phyloP scores from a whole-genome alignment of 2,329 filamentous ascomycete species.

The Hortaea sp. region DNA sequence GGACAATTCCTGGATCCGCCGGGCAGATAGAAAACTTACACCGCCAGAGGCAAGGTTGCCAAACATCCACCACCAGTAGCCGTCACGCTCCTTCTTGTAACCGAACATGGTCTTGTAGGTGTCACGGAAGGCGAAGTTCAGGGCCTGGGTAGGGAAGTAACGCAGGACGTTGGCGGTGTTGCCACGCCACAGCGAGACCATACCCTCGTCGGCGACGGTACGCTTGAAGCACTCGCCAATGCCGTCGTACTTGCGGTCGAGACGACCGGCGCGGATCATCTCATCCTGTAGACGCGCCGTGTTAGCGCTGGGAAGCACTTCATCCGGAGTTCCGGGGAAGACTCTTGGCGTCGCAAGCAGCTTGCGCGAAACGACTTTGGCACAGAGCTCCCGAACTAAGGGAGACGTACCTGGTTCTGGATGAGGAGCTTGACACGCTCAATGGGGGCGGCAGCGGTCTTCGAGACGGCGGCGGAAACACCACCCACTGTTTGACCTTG shows the following conservation, averaged over 20 bases:
- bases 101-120: constrained; percentile 99
- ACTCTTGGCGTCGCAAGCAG: neutral
- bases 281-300: constrained; percentile 71
- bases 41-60: constrained; percentile 99
- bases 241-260: constrained; percentile 91
- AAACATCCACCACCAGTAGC: constrained; percentile 97
- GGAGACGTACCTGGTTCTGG: constrained; percentile 89
- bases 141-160: constrained; percentile 99
- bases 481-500: constrained; percentile 72
- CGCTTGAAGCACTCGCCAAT: constrained; percentile 93
- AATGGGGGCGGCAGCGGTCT: constrained; percentile 98
- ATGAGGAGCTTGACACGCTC: constrained; percentile 99
- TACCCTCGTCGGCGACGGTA: constrained; percentile 82
- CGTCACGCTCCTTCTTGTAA: constrained; percentile 99
- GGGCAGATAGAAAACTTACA: constrained; percentile 53
- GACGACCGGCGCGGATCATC: constrained; percentile 98
- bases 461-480: constrained; percentile 99
- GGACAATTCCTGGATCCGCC: neutral
- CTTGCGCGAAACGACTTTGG: neutral
- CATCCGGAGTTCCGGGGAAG: neutral
- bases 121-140: constrained; percentile 99
- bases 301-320: neutral
- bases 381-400: neutral
- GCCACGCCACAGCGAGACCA: constrained; percentile 94
- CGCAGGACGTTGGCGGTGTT: constrained; percentile 99